Conservation (phyloP, 202 grass and related monocot genomes). For the Saccharum hybrid region DNA sequence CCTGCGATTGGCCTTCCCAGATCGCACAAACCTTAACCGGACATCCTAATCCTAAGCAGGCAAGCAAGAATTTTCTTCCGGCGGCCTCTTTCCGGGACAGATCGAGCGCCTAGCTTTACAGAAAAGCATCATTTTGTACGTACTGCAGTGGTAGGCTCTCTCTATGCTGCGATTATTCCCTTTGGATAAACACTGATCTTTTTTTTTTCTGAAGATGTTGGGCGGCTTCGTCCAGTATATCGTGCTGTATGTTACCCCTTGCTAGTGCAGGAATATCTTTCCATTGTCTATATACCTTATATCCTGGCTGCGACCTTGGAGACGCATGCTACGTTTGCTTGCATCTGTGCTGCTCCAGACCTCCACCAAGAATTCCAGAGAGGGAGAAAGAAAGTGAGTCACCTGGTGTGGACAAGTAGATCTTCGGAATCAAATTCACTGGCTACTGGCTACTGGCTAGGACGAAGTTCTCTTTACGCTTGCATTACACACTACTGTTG, state of each 20-base stretch:
- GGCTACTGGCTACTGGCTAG: not conserved
- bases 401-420: not conserved
- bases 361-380: conserved; percentile 22
- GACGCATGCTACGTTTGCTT: not conserved
- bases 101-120: conserved; percentile 9
- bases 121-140: conserved; percentile 22
- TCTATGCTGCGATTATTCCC: not conserved
- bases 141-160: too few species aligned
- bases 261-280: conserved; percentile 40
- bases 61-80: conserved; percentile 25
- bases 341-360: conserved; percentile 35
- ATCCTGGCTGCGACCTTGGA: conserved; percentile 3
- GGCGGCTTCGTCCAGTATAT: conserved; percentile 34
- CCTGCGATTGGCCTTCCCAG: conserved; percentile 23
- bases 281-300: not conserved
- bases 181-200: conserved; percentile 8
- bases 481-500: not conserved
- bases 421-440: conserved; percentile 3
- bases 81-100: conserved; percentile 28
- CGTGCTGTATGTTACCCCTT: not conserved
- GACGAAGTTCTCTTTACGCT: not conserved
- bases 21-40: conserved; percentile 32
- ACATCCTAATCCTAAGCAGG: not conserved
- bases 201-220: not conserved
- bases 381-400: not conserved